These are phyloP conservation scores for Myriangium duriaei DNA, from an alignment of 2,329 filamentous ascomycete genomes.

Conservation along the genomic window DNA sequence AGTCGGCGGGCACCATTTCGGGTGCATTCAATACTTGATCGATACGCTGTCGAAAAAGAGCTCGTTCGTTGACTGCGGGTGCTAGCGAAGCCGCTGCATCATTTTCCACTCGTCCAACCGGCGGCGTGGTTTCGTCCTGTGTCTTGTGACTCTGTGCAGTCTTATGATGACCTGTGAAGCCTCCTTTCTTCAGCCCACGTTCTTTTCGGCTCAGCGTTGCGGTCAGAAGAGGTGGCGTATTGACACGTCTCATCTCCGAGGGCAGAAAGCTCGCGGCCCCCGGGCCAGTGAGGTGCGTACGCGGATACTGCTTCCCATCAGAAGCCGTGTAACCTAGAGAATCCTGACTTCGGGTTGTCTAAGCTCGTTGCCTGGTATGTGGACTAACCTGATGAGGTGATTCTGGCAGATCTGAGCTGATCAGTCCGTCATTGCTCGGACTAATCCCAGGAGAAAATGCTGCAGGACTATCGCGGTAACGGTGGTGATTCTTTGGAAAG, in stretches of 20 bases:
- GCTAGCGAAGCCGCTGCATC: too few species aligned
- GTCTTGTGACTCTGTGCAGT: too few species aligned
- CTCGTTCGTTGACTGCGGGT: too few species aligned
- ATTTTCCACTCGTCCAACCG: too few species aligned
- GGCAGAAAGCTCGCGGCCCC: slow-evolving; percentile 12
- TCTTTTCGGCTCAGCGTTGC: too few species aligned
- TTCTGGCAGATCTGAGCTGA: neutral
- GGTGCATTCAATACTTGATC: slow-evolving; percentile 7
- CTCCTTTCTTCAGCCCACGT: too few species aligned
- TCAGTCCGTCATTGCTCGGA: neutral
- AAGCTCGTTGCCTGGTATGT: neutral
- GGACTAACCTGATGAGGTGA: neutral
- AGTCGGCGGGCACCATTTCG: slow-evolving; percentile 12
- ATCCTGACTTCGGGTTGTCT: neutral
- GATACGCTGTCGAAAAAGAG: slow-evolving; percentile 10
- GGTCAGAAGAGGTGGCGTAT: slow-evolving; percentile 18
- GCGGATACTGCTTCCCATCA: slow-evolving; percentile 5
- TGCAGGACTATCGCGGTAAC: slow-evolving; percentile 1
- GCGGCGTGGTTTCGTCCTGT: too few species aligned
- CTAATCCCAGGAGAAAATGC: slow-evolving; percentile 1
- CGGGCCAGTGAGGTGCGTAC: slow-evolving; percentile 1
- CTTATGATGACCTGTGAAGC: too few species aligned
- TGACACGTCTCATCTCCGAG: slow-evolving; percentile 17
- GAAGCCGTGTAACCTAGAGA: slow-evolving; percentile 1
- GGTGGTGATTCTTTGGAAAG: slow-evolving; percentile 1